Conservation (phyloP, 139 green algal species). For the Yamagishiella unicocca region DNA sequence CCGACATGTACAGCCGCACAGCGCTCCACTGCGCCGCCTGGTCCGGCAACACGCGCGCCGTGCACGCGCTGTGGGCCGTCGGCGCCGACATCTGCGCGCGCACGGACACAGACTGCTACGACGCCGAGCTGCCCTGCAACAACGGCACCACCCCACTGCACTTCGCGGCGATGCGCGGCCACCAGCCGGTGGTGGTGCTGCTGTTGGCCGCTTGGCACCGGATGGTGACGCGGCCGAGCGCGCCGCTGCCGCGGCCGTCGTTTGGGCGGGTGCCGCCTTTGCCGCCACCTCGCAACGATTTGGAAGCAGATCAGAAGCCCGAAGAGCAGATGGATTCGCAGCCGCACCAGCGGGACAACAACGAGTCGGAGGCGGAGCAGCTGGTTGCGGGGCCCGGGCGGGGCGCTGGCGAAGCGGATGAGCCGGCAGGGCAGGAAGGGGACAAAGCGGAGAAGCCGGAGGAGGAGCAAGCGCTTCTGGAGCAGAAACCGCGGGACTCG, state of each 20-base stretch:
- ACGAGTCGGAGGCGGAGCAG: no score
- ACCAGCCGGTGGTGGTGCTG: slow-evolving; percentile 39
- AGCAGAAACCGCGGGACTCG: not conserved
- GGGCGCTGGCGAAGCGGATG: not conserved
- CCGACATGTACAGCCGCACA: slow-evolving; percentile 43
- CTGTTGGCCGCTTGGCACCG: slow-evolving; percentile 42
- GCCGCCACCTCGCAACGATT: no score
- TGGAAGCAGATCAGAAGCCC: no score
- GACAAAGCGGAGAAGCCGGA: not conserved
- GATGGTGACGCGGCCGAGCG: not conserved
- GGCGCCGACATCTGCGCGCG: slow-evolving; percentile 43
- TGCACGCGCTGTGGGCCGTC: slow-evolving; percentile 33
- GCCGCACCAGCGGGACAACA: no score
- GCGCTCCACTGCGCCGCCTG: slow-evolving; percentile 54
- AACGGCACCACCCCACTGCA: slow-evolving; percentile 54
- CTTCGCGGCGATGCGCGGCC: slow-evolving; percentile 53
- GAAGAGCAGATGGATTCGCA: no score
- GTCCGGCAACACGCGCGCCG: slow-evolving; percentile 35
- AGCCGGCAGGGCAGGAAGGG: no score
- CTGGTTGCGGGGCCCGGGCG: not conserved
- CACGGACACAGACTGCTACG: slow-evolving; percentile 49
- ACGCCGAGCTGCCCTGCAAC: slow-evolving; percentile 56
- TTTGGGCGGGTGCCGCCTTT: not conserved
- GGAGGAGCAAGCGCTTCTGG: not conserved
- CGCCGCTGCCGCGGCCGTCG: slow-evolving; percentile 4